phyloP scores from a whole-genome alignment of 345 rosid species.

The Linum lewisii region DNA sequence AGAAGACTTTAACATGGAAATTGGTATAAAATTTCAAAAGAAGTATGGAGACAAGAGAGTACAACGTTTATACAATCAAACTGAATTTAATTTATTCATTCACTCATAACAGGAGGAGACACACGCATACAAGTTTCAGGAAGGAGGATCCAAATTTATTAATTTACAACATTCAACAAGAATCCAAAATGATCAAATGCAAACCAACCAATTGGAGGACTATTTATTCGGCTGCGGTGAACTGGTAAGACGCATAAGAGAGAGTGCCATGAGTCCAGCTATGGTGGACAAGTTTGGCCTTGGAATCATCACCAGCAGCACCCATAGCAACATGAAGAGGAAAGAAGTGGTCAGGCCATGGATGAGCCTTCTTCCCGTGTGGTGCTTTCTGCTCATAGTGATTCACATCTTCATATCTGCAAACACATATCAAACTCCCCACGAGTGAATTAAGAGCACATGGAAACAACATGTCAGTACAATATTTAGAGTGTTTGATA shows the following conservation, averaged over 20 bases:
- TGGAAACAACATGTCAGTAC: neutral
- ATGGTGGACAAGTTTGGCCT: slow-evolving; percentile 61
- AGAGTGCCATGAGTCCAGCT: slow-evolving; percentile 68
- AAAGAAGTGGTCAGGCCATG: slow-evolving; percentile 78
- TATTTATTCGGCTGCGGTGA: slow-evolving; percentile 18
- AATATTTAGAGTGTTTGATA: neutral
- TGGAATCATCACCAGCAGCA: slow-evolving; percentile 59
- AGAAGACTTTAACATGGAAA: too few species aligned
- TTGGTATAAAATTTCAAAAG: too few species aligned
- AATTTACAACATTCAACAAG: neutral
- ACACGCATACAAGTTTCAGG: neutral
- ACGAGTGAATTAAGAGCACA: neutral
- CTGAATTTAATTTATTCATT: neutral
- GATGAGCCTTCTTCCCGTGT: slow-evolving; percentile 63
- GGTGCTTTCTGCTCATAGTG: slow-evolving; percentile 61
- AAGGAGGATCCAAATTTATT: neutral
- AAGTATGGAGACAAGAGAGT: neutral
- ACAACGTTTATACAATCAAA: neutral
- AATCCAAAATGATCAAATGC: neutral
- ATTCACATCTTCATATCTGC: slow-evolving; percentile 74
- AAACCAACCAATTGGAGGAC: neutral
- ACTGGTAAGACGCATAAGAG: slow-evolving; percentile 78
- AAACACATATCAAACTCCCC: neutral
- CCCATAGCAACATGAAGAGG: slow-evolving; percentile 92
- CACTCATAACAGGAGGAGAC: neutral